Evolutionary conservation across 768 basidiomycete genomes (phyloP).

Genomic region (Phanerochaete sordida): DNA sequence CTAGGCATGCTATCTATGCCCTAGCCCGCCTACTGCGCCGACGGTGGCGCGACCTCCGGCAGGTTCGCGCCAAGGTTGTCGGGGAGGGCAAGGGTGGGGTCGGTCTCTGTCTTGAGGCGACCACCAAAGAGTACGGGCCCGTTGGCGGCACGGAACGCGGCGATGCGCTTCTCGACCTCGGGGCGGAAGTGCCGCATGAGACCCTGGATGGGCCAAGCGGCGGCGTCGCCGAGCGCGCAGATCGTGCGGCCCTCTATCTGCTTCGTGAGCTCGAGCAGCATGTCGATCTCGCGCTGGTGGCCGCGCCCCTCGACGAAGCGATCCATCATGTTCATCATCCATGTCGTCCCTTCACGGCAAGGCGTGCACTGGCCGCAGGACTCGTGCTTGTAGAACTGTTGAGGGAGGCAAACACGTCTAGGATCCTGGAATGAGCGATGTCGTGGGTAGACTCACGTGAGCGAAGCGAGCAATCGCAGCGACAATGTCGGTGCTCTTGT

Average conservation of each 20-base stretch:
- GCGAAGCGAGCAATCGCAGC: slow-evolving; percentile 93
- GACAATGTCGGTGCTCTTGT: slow-evolving; percentile 95
- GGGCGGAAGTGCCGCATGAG: slow-evolving; percentile 98
- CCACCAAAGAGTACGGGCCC: slow-evolving; percentile 92
- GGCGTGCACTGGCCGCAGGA: slow-evolving; percentile 98
- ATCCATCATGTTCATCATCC: slow-evolving; percentile 99
- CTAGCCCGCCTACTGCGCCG: neutral
- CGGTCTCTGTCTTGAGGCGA: slow-evolving; percentile 59
- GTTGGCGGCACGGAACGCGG: slow-evolving; percentile 65
- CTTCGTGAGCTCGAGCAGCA: slow-evolving; percentile 97
- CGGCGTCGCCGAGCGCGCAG: slow-evolving; percentile 94
- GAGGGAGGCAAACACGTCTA: neutral
- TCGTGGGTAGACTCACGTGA: slow-evolving; percentile 39
- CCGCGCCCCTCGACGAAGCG: slow-evolving; percentile 91
- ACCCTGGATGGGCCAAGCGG: slow-evolving; percentile 98
- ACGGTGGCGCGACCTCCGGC: slow-evolving; percentile 31
- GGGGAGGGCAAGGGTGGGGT: slow-evolving; percentile 66
- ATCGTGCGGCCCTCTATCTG: slow-evolving; percentile 97
- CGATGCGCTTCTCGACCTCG: slow-evolving; percentile 87
- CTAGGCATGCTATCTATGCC: neutral
- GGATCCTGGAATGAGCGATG: neutral
- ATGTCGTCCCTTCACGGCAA: slow-evolving; percentile 92
- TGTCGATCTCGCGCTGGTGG: slow-evolving; percentile 93
- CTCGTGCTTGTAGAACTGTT: slow-evolving; percentile 95
- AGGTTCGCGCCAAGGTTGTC: slow-evolving; percentile 66